phyloP scores from a whole-genome alignment of 2,329 filamentous ascomycete genomes.

The Xylariaceae sp. region DNA sequence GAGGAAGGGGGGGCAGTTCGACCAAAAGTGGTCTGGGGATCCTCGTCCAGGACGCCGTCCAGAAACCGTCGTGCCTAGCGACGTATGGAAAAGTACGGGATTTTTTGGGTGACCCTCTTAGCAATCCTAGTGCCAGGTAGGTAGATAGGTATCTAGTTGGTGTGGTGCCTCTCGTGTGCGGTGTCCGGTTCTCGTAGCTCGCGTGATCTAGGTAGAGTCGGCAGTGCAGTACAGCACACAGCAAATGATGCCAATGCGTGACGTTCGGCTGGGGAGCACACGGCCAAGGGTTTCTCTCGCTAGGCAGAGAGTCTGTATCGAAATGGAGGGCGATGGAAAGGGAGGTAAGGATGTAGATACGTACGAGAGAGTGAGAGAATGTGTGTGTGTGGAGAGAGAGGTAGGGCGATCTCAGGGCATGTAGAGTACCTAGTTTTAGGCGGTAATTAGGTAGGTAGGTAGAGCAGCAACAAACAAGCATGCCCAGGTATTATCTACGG shows the following conservation, averaged over 20 bases:
- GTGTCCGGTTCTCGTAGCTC: slow-evolving; percentile 7
- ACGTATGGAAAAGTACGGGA: slow-evolving; percentile 4
- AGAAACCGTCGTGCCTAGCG: slow-evolving; percentile 4
- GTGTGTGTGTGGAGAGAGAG: too few relatives aligned
- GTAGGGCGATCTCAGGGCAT: neutral
- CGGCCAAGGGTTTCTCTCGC: neutral
- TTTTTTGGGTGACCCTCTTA: neutral
- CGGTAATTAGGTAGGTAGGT: neutral
- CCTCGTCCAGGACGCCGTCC: slow-evolving; percentile 7
- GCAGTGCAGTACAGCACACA: slow-evolving; percentile 4
- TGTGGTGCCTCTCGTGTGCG: neutral
- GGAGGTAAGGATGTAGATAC: too few relatives aligned
- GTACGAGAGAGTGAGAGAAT: too few relatives aligned
- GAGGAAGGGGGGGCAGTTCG: neutral
- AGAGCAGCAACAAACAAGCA: neutral
- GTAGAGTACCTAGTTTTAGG: neutral
- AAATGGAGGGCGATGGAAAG: neutral
- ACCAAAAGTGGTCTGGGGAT: slow-evolving; percentile 8
- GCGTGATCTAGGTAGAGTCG: neutral
- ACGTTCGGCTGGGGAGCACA: neutral
- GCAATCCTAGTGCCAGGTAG: neutral
- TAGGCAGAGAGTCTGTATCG: neutral
- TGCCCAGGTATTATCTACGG: too few relatives aligned
- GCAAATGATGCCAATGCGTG: slow-evolving; percentile 7
- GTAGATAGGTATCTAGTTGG: neutral